Percentiles rank a stretch among this genome's conserved stretches.
Evolutionary conservation across 164 flowering plant genomes (phyloP).

Genomic region (Piper longum): DNA sequence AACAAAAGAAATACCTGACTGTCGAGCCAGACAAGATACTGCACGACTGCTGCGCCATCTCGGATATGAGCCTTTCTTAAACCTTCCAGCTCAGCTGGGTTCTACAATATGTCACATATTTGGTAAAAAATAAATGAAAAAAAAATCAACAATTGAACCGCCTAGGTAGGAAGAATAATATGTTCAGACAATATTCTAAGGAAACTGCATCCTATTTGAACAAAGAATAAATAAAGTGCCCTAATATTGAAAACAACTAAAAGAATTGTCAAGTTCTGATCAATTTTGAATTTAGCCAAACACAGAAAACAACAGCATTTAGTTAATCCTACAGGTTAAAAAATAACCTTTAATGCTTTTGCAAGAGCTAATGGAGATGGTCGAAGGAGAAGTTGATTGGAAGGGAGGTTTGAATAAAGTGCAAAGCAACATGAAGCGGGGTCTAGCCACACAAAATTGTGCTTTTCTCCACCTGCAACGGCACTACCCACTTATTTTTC

Average conservation of each 20-base stretch:
- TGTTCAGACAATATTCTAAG: too few relatives aligned
- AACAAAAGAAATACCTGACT: slow-evolving; percentile 37
- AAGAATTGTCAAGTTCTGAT: too few relatives aligned
- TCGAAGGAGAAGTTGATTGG: slow-evolving; percentile 50
- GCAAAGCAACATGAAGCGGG: slow-evolving; percentile 85
- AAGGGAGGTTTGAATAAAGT: slow-evolving; percentile 55
- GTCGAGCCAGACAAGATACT: slow-evolving; percentile 89
- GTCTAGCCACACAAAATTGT: slow-evolving; percentile 56
- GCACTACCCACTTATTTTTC: slow-evolving; percentile 7
- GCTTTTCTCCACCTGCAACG: slow-evolving; percentile 11
- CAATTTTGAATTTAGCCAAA: neutral
- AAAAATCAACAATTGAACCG: too few relatives aligned
- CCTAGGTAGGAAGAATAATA: too few relatives aligned
- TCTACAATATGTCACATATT: slow-evolving; percentile 23
- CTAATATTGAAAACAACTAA: too few relatives aligned
- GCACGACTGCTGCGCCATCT: slow-evolving; percentile 98
- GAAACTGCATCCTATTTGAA: too few relatives aligned
- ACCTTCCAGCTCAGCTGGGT: slow-evolving; percentile 90
- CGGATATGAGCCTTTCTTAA: slow-evolving; percentile 74
- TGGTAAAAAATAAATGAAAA: too few relatives aligned
- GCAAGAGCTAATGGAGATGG: slow-evolving; percentile 89
- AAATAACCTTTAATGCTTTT: slow-evolving; percentile 78
- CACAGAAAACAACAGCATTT: neutral
- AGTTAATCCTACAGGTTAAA: neutral
- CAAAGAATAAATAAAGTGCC: too few relatives aligned